A percentile compares a stretch with the other conserved stretches of the same genome.
Evolutionary conservation across 106 monocot genomes (phyloP).

Genomic region (Platanthera zijinensis): DNA sequence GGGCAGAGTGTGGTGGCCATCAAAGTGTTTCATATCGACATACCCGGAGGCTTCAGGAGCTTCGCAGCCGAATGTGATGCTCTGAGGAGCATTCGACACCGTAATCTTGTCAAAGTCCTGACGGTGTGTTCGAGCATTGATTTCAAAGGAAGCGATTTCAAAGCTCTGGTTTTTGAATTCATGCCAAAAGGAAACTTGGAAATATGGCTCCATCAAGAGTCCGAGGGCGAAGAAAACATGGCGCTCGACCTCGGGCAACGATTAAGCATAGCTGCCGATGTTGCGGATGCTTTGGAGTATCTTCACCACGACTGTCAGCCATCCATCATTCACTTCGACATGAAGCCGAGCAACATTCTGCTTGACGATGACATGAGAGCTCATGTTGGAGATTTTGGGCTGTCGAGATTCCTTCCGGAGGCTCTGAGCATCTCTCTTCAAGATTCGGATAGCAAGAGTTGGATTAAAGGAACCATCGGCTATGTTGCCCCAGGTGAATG

Average conservation of each 20-base stretch:
- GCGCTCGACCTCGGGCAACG: neutral
- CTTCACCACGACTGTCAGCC: conserved; percentile 27
- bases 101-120: conserved; percentile 34
- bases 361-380: conserved; percentile 37
- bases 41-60: conserved; percentile 24
- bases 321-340: conserved; percentile 41
- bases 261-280: conserved; percentile 36
- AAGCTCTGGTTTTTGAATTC: conserved; percentile 22
- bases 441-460: neutral
- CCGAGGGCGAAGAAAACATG: neutral
- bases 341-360: conserved; percentile 15
- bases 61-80: conserved; percentile 38
- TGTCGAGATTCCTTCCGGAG: conserved; percentile 9
- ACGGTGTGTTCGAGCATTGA: conserved; percentile 20
- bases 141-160: conserved; percentile 20
- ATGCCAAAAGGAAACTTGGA: conserved; percentile 35
- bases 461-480: neutral
- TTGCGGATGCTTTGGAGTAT: conserved; percentile 41
- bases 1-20: conserved; percentile 13
- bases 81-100: conserved; percentile 22
- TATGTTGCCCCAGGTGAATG: conserved; percentile 3
- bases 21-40: conserved; percentile 32
- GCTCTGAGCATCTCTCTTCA: neutral
- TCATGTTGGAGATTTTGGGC: conserved; percentile 41
- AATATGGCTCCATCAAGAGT: conserved; percentile 19